Evolutionary conservation across 768 basidiomycete species (phyloP).

Genomic region (Tephrocybe sp.): DNA sequence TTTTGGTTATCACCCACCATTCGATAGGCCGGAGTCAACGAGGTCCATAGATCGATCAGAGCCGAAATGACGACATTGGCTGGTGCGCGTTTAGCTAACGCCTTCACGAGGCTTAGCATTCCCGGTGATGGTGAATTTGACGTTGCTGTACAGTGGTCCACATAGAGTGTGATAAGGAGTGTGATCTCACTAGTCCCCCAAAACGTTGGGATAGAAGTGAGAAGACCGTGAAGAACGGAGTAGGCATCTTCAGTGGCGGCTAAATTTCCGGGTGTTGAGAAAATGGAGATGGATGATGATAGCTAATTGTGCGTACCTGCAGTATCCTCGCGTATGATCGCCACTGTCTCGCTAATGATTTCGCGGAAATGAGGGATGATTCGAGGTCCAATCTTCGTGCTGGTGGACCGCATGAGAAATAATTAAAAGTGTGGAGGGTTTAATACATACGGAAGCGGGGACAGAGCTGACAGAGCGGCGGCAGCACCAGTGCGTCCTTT

Average conservation of each 20-base stretch:
- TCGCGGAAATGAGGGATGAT: slow-evolving; percentile 82
- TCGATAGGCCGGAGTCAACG: slow-evolving; percentile 27
- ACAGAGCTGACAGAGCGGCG: slow-evolving; percentile 51
- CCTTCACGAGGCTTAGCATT: slow-evolving; percentile 52
- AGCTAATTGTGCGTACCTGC: slow-evolving; percentile 25
- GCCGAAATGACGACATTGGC: slow-evolving; percentile 66
- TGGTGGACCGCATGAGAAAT: slow-evolving; percentile 25
- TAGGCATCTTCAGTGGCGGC: slow-evolving; percentile 32
- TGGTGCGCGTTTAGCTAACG: slow-evolving; percentile 68
- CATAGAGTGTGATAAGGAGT: slow-evolving; percentile 53
- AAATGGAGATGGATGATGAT: not conserved
- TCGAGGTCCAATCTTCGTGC: slow-evolving; percentile 78
- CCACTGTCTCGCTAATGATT: slow-evolving; percentile 58
- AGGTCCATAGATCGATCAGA: slow-evolving; percentile 56
- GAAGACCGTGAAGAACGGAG: slow-evolving; percentile 61
- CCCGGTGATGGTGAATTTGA: slow-evolving; percentile 28
- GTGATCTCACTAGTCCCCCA: slow-evolving; percentile 63
- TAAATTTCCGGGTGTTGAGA: slow-evolving; percentile 8
- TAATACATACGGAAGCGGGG: slow-evolving; percentile 56
- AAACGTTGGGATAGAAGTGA: slow-evolving; percentile 79
- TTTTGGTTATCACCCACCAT: slow-evolving; percentile 29
- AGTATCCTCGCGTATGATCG: slow-evolving; percentile 40
- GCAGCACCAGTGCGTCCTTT: slow-evolving; percentile 33
- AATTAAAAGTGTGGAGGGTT: not conserved
- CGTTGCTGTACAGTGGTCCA: slow-evolving; percentile 38